Evolutionary conservation across 2,329 filamentous ascomycete species (phyloP).

Genomic region (Aspergillus candidus): DNA sequence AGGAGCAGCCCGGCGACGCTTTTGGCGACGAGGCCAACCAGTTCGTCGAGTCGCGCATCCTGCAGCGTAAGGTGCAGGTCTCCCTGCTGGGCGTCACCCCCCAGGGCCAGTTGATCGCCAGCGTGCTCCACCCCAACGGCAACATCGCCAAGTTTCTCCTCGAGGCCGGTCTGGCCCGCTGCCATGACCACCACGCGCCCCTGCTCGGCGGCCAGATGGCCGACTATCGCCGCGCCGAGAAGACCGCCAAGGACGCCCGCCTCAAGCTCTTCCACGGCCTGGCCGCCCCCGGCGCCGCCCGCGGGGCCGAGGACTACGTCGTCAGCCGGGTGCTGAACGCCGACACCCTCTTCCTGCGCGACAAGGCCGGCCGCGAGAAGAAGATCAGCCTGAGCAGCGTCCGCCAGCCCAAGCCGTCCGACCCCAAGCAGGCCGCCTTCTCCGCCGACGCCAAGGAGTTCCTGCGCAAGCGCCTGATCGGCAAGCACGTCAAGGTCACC

Average conservation of each 20-base stretch:
- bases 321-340: slow-evolving; percentile 82
- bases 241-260: slow-evolving; percentile 69
- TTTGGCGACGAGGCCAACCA: slow-evolving; percentile 81
- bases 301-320: slow-evolving; percentile 66
- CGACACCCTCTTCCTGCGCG: slow-evolving; percentile 81
- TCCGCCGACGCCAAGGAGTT: slow-evolving; percentile 94
- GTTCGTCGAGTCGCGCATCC: slow-evolving; percentile 78
- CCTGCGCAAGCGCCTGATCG: slow-evolving; percentile 85
- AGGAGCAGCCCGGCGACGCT: slow-evolving; percentile 78
- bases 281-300: slow-evolving; percentile 46
- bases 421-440: slow-evolving; percentile 82
- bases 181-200: slow-evolving; percentile 93
- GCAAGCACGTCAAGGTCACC: slow-evolving; percentile 85
- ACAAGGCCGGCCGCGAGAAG: slow-evolving; percentile 79
- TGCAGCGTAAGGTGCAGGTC: slow-evolving; percentile 79
- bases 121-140: slow-evolving; percentile 78
- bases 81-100: slow-evolving; percentile 80
- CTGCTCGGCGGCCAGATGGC: slow-evolving; percentile 87
- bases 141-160: slow-evolving; percentile 91
- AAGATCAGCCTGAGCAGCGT: slow-evolving; percentile 89
- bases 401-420: slow-evolving; percentile 81
- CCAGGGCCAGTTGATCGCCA: slow-evolving; percentile 85
- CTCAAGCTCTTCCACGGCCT: slow-evolving; percentile 76
- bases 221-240: slow-evolving; percentile 76
- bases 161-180: slow-evolving; percentile 81